Evolutionary conservation across 1,284 basidiomycete genomes (phyloP).

Genomic region (Fomitiporia mediterranea): DNA sequence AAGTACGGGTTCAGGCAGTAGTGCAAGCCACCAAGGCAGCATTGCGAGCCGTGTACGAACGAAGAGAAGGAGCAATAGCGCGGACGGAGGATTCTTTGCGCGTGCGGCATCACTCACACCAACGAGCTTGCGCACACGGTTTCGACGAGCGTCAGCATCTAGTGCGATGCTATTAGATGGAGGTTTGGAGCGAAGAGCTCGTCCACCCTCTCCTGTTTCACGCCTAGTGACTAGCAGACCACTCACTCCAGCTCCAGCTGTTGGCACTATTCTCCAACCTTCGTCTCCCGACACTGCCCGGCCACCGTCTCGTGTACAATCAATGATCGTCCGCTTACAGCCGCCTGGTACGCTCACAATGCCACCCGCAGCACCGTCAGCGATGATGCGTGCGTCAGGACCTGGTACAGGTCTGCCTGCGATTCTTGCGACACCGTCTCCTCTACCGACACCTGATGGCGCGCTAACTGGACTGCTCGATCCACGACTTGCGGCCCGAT

Average conservation of each 20-base stretch:
- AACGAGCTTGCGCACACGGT: background rate
- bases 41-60: background rate
- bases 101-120: conserved; percentile 7
- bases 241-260: background rate
- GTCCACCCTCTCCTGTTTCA: conserved; percentile 5
- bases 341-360: conserved; percentile 4
- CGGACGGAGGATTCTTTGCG: conserved; percentile 4
- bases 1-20: conserved; percentile 9
- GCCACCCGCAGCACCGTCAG: conserved; percentile 6
- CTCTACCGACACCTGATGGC: conserved; percentile 27
- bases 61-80: conserved; percentile 1
- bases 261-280: background rate
- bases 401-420: background rate
- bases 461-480: conserved; percentile 40
- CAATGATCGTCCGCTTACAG: background rate
- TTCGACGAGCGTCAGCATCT: background rate
- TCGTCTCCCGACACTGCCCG: background rate
- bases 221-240: background rate
- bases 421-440: conserved; percentile 30
- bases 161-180: background rate
- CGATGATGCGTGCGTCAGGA: conserved; percentile 1
- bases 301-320: background rate
- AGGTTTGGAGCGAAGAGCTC: too few relatives aligned
- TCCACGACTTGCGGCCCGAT: conserved; percentile 27
- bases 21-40: background rate